A percentile compares a stretch with the other conserved stretches of the same genome.
Evolutionary conservation across 2,329 filamentous ascomycete species (phyloP).

Genomic region (Myriosclerotinia duriaeana): DNA sequence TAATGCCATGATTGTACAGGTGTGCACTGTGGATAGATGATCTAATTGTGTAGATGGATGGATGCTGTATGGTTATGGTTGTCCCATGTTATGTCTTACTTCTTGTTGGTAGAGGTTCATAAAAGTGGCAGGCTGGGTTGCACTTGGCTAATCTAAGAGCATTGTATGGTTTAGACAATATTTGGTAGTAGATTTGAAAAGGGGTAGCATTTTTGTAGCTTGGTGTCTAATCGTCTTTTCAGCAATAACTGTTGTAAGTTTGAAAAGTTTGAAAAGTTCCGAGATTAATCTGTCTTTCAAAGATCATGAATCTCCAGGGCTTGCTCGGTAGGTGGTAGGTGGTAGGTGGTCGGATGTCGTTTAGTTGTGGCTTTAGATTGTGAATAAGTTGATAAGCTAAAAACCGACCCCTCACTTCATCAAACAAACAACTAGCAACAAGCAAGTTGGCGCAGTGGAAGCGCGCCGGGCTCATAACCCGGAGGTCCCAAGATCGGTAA

Average conservation of each 20-base stretch:
- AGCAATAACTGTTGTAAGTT: not conserved
- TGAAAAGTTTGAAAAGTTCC: not conserved
- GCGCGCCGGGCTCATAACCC: constrained; percentile 45
- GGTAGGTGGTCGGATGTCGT: not conserved
- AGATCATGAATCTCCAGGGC: not conserved
- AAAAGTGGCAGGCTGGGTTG: not conserved
- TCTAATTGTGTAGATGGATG: constrained; percentile 5
- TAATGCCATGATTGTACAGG: constrained; percentile 30
- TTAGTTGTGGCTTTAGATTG: not conserved
- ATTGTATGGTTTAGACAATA: not conserved
- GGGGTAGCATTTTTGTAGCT: not conserved
- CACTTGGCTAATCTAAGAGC: not conserved
- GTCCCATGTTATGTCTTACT: constrained; percentile 10
- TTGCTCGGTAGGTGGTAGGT: not conserved
- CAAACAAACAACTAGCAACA: constrained; percentile 9
- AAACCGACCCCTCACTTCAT: fast-evolving
- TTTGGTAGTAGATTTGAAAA: not conserved
- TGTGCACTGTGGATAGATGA: not conserved
- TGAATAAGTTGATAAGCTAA: not conserved
- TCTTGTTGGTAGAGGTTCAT: not conserved
- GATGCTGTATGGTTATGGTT: not conserved
- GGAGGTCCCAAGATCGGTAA: constrained; percentile 44
- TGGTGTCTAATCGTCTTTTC: not conserved
- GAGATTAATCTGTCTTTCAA: not conserved
- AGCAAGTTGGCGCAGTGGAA: constrained; percentile 44